A percentile compares a stretch with the other conserved stretches of the same genome.
Evolutionary conservation across 1,139 yeast species (phyloP).

Genomic region (Arxiozyma telluris): DNA sequence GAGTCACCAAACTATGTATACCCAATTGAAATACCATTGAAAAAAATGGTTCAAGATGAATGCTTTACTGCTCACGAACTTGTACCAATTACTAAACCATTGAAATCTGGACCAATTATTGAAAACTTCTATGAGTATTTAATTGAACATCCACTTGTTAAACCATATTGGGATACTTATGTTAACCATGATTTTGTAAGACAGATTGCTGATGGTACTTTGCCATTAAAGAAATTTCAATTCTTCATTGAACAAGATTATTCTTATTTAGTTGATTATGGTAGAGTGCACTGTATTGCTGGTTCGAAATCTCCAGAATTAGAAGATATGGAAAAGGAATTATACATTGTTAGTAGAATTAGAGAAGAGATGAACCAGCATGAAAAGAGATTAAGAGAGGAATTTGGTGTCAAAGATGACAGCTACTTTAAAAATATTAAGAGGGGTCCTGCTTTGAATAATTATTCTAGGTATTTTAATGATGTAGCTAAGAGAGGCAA

Average conservation of each 20-base stretch:
- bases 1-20: conserved; percentile 43
- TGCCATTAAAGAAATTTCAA: conserved; percentile 44
- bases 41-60: conserved; percentile 21
- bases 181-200: conserved; percentile 54
- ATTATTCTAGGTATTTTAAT: conserved; percentile 51
- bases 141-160: conserved; percentile 46
- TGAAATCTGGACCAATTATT: conserved; percentile 14
- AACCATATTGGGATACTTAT: conserved; percentile 47
- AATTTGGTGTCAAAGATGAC: conserved; percentile 37
- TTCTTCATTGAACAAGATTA: conserved; percentile 63
- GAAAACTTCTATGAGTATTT: conserved; percentile 44
- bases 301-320: conserved; percentile 52
- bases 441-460: conserved; percentile 47
- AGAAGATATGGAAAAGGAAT: conserved; percentile 42
- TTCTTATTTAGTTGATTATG: conserved; percentile 57
- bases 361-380: conserved; percentile 50
- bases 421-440: conserved; percentile 35
- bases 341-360: conserved; percentile 43
- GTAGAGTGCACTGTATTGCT: conserved; percentile 58
- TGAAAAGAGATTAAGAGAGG: conserved; percentile 38
- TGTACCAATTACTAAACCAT: conserved; percentile 20
- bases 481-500: conserved; percentile 44
- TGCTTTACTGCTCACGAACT: conserved; percentile 17
- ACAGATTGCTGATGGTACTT: conserved; percentile 41
- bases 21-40: conserved; percentile 31